phyloP scores from a whole-genome alignment of 495 filamentous ascomycete species.

The Hyaloscypha variabilis region DNA sequence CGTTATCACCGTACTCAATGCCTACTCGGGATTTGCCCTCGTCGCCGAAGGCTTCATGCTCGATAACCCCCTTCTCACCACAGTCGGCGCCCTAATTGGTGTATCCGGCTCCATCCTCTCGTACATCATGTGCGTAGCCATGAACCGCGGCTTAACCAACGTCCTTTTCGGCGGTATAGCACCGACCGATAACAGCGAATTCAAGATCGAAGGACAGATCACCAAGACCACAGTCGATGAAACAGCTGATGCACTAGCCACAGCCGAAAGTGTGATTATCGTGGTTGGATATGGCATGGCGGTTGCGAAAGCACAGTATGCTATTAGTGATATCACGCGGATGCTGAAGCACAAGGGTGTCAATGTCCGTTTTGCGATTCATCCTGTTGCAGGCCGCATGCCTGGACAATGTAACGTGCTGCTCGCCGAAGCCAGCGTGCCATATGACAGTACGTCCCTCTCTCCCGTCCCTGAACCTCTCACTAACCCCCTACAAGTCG shows the following conservation, averaged over 20 bases:
- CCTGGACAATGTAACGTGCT: constrained; percentile 86
- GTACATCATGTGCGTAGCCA: constrained; percentile 81
- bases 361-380: constrained; percentile 84
- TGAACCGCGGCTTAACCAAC: constrained; percentile 81
- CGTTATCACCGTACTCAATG: constrained; percentile 83
- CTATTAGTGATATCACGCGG: constrained; percentile 75
- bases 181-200: constrained; percentile 57
- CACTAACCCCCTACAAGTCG: constrained; percentile 40
- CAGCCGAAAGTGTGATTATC: constrained; percentile 78
- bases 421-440: constrained; percentile 78
- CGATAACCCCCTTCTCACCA: constrained; percentile 77
- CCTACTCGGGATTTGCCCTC: constrained; percentile 81
- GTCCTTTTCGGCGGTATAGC: constrained; percentile 81
- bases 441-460: constrained; percentile 64
- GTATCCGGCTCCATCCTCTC: constrained; percentile 81
- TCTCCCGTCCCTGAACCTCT: neutral
- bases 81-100: constrained; percentile 78
- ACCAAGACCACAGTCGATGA: constrained; percentile 76
- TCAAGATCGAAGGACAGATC: constrained; percentile 73
- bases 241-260: constrained; percentile 67
- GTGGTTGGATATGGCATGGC: constrained; percentile 86
- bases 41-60: constrained; percentile 87
- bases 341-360: constrained; percentile 69
- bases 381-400: constrained; percentile 83
- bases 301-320: constrained; percentile 84